Evolutionary conservation across 2,329 filamentous ascomycete species (phyloP), one percentile per base, ranked within the genome.

Genomic region (Mariannaea sp.): DNA sequence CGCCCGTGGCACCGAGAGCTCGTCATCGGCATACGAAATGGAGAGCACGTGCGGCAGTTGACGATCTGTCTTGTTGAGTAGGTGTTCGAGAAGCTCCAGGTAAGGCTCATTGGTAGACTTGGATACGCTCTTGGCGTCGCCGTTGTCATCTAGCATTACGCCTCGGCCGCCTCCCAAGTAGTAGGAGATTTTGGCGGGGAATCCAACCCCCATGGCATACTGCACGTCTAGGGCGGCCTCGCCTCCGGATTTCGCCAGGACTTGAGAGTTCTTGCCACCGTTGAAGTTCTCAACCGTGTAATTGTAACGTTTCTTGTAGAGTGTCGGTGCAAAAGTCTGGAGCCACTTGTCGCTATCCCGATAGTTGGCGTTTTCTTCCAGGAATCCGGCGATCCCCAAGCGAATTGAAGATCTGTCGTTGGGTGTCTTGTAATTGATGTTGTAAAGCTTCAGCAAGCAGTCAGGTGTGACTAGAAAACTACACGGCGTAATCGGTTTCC

Each of bases 21-120:
- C 82, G 57, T 84, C 78, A 59, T 85, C 82, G 12, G 77, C 80
- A 63, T 85, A 86, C 12, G 80, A 83, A 16, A 83, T 77, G 40
- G 79, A 80, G 10, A 86, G 73, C 2, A 85, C 78, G 45, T 82
- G 80, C 1, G 83, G 83, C 10, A 84, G 63, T 16, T 75, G 66
- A 12, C 70, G 65, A 40, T 79, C 75, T 1, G 70, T 65, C 54
- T 75, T 71, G 17, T 60, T 67, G 1, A 84, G 70, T 7, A 85
- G 68, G 54, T 78, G 75, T 49, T 81, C 71, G 12, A 84, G 70
- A 58, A 81, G 79, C 30, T 79, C 76, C 4, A 85, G 68, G 57
- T 81, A 85, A 0, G 83, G 83, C 66, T 85, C 82, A 62, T 85
- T 85, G 55, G 75, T 66, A 43, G 66, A 65, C 4, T 63, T 57